phyloP scores from a whole-genome alignment of 2,329 filamentous ascomycete genomes.

The Aspergillus glaucus region DNA sequence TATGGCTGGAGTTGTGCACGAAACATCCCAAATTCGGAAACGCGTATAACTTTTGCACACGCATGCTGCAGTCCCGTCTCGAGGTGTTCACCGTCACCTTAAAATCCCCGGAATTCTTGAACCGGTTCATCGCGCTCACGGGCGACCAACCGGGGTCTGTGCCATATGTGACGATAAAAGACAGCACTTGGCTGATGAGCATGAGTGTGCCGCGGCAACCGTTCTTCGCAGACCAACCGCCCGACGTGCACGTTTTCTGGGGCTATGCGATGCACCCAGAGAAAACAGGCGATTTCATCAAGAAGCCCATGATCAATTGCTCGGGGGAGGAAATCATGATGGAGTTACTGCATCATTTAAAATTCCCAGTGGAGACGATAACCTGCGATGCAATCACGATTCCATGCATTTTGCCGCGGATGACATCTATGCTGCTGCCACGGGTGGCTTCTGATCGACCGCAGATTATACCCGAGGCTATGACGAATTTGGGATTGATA shows the following conservation, averaged over 20 bases:
- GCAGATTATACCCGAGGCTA: constrained; percentile 30
- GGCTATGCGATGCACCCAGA: constrained; percentile 37
- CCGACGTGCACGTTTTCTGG: constrained; percentile 32
- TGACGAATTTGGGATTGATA: constrained; percentile 35
- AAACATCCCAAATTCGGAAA: constrained; percentile 33
- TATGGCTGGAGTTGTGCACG: constrained; percentile 37
- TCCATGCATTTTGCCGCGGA: constrained; percentile 38
- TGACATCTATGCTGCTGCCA: constrained; percentile 33
- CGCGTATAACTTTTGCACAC: constrained; percentile 37
- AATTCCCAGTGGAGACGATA: constrained; percentile 27
- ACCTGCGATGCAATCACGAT: constrained; percentile 25
- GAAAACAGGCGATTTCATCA: constrained; percentile 29
- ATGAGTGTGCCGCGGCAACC: constrained; percentile 39
- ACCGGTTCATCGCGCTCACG: constrained; percentile 19
- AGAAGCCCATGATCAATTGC: constrained; percentile 38
- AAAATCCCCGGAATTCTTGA: constrained; percentile 25
- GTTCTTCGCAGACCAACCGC: constrained; percentile 34
- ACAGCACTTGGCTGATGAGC: constrained; percentile 38
- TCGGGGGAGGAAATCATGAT: constrained; percentile 36
- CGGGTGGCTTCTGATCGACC: constrained; percentile 33
- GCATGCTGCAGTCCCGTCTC: constrained; percentile 31
- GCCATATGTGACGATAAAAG: constrained; percentile 32
- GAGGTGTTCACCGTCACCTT: constrained; percentile 40
- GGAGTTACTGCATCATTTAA: constrained; percentile 35
- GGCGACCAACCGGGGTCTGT: constrained; percentile 28